Evolutionary conservation across 495 filamentous ascomycete species (phyloP).

Genomic region (Lasiosphaeria ovina): DNA sequence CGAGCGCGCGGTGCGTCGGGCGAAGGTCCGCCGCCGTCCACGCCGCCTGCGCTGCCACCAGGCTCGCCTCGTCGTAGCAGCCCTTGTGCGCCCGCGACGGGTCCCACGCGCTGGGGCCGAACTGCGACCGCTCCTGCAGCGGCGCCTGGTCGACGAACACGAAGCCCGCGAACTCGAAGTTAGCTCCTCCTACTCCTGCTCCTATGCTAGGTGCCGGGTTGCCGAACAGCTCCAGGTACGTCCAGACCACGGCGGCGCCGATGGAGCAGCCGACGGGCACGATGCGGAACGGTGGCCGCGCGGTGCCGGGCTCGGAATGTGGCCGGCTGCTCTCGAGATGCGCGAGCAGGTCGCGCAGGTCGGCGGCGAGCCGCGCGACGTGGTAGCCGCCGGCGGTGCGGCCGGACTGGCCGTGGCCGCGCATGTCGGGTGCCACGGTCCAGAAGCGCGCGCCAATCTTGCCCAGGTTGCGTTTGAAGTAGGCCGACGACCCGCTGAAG

Average conservation of each 20-base stretch:
- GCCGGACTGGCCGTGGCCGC: constrained; percentile 42
- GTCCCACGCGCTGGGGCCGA: constrained; percentile 29
- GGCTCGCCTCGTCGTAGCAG: constrained; percentile 38
- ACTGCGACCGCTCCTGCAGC: constrained; percentile 39
- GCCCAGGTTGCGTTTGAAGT: constrained; percentile 41
- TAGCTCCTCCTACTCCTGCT: no score
- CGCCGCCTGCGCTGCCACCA: constrained; percentile 35
- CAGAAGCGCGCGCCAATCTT: constrained; percentile 25
- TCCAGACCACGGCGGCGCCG: constrained; percentile 47
- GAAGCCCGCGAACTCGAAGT: constrained; percentile 28
- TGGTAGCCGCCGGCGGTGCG: constrained; percentile 41
- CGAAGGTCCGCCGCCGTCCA: constrained; percentile 21
- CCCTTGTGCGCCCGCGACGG: constrained; percentile 31
- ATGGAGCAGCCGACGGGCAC: constrained; percentile 44
- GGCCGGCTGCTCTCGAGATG: constrained; percentile 12
- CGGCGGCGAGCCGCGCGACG: constrained; percentile 43
- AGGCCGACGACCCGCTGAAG: constrained; percentile 44
- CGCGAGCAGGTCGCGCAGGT: constrained; percentile 36
- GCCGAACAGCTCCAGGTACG: constrained; percentile 43
- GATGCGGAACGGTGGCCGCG: constrained; percentile 10
- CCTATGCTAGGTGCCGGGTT: background rate
- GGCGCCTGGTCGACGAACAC: constrained; percentile 50
- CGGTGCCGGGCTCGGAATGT: background rate
- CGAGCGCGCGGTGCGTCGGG: constrained; percentile 33
- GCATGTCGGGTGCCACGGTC: constrained; percentile 44